Percentiles rank a stretch among this genome's conserved stretches.
These are phyloP conservation scores for Colletotrichum caudatum DNA, from an alignment of 2,329 filamentous ascomycete species.

Conservation along the genomic window DNA sequence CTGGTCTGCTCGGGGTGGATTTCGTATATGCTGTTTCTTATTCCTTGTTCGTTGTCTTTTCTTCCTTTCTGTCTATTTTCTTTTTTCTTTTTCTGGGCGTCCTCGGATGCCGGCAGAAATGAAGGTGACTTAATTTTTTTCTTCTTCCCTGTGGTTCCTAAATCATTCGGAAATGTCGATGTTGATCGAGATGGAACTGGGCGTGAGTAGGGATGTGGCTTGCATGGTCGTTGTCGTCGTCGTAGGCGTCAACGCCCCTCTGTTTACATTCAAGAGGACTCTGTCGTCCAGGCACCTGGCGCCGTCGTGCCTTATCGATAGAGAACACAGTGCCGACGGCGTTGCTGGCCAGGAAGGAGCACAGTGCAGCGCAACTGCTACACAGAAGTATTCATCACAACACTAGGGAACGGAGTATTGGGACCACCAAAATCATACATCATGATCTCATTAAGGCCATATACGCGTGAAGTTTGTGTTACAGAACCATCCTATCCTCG, in stretches of 20 bases:
- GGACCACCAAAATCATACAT: constrained; percentile 5
- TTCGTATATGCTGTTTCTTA: constrained; percentile 12
- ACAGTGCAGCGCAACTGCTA: not conserved
- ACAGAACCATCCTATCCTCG: constrained; percentile 40
- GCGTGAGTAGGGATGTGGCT: constrained; percentile 11
- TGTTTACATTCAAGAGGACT: constrained; percentile 38
- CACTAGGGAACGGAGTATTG: not conserved
- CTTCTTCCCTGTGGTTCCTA: not conserved
- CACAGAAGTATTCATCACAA: not conserved
- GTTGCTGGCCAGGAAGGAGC: not conserved
- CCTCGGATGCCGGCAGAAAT: not conserved
- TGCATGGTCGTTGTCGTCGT: not conserved
- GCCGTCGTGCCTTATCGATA: constrained; percentile 31
- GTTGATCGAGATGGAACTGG: not conserved
- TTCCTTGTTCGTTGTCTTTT: not conserved
- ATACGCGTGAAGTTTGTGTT: constrained; percentile 38
- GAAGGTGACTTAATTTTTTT: not conserved
- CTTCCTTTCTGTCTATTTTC: not conserved
- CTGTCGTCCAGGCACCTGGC: constrained; percentile 37
- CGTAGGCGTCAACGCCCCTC: constrained; percentile 18
- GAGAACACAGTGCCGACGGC: constrained; percentile 2
- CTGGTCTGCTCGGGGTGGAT: not conserved
- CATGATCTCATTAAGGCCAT: constrained; percentile 31
- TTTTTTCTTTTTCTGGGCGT: not conserved
- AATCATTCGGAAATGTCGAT: constrained; percentile 11